These are phyloP conservation scores for Wickerhamiella spandovensis DNA, from an alignment of 805 yeast species.

Conservation along the genomic window DNA sequence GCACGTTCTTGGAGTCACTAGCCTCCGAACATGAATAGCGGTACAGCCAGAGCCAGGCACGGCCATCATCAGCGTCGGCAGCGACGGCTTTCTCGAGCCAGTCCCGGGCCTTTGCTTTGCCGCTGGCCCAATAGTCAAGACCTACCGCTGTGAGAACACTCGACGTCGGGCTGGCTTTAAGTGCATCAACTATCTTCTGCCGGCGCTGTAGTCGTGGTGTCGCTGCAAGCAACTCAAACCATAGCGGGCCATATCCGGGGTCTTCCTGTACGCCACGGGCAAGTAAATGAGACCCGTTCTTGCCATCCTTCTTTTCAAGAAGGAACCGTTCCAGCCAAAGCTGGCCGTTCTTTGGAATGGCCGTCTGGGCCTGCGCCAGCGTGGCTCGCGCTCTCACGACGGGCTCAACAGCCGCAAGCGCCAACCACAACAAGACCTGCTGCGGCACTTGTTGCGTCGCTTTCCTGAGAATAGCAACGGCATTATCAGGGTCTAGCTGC, in stretches of 20 bases:
- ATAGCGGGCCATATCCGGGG: constrained; percentile 47
- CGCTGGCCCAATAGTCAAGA: constrained; percentile 48
- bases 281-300: constrained; percentile 36
- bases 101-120: constrained; percentile 49
- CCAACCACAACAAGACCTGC: constrained; percentile 40
- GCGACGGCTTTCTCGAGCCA: constrained; percentile 64
- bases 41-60: constrained; percentile 57
- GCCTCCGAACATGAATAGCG: constrained; percentile 15
- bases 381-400: not conserved
- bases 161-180: constrained; percentile 47
- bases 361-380: not conserved
- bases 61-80: constrained; percentile 52
- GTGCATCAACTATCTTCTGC: constrained; percentile 56
- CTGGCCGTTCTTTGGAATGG: not conserved
- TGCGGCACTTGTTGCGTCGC: constrained; percentile 30
- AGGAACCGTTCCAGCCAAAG: constrained; percentile 46
- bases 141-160: constrained; percentile 53
- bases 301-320: constrained; percentile 42
- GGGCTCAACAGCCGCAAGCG: constrained; percentile 32
- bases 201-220: constrained; percentile 35
- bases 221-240: constrained; percentile 46
- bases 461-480: constrained; percentile 21
- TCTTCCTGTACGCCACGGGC: constrained; percentile 44
- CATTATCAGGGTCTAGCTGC: constrained; percentile 43
- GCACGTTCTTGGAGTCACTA: too few species aligned